phyloP scores from a whole-genome alignment of 345 rosid genomes.

The Erysimum cheiranthoides region DNA sequence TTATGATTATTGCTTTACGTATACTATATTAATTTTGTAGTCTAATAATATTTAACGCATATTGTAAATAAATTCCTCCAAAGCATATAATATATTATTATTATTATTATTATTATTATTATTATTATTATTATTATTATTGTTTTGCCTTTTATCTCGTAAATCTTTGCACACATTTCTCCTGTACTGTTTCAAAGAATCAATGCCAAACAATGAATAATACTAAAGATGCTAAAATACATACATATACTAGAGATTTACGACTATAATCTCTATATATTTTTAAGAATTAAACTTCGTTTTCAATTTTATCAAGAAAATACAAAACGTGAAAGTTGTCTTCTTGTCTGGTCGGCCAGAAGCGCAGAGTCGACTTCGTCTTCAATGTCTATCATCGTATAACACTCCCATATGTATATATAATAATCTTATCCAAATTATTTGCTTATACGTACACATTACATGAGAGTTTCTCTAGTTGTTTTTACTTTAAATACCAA shows the following conservation, averaged over 20 bases:
- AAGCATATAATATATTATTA: no score
- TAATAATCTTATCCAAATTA: slow-evolving; percentile 7
- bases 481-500: background rate
- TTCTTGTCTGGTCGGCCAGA: background rate
- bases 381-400: background rate
- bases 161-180: background rate
- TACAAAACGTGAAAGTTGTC: slow-evolving; percentile 12
- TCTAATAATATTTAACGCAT: no score
- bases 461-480: background rate
- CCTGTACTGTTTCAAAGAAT: background rate
- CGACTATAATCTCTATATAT: background rate
- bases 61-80: no score
- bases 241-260: no score
- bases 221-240: background rate
- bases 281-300: background rate
- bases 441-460: slow-evolving; percentile 9
- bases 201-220: background rate
- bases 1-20: no score
- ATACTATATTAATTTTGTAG: no score
- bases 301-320: background rate
- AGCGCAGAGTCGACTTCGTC: slow-evolving; percentile 11
- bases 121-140: background rate
- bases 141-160: background rate
- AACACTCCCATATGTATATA: background rate
- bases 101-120: background rate